Evolutionary conservation across 202 grass and related monocot genomes (phyloP).

Genomic region (Brachypodium distachyon): DNA sequence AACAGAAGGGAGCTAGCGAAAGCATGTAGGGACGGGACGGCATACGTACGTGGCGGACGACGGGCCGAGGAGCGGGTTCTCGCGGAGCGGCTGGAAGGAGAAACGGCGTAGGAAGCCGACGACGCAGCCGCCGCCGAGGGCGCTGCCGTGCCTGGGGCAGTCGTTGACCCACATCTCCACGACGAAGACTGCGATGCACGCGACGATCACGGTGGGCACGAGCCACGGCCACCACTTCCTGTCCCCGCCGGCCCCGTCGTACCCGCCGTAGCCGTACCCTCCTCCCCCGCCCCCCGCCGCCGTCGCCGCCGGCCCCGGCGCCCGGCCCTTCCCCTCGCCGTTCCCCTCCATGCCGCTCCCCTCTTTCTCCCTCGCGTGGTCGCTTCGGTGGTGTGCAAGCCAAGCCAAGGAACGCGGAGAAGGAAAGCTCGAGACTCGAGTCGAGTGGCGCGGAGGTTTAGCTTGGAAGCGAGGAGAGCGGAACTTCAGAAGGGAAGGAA

Average conservation of each 20-base stretch:
- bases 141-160: constrained; percentile 46
- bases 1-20: not conserved
- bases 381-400: constrained; percentile 5
- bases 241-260: constrained; percentile 37
- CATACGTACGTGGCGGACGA: constrained; percentile 62
- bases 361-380: not conserved
- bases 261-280: constrained; percentile 36
- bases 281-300: constrained; percentile 19
- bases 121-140: constrained; percentile 48
- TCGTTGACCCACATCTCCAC: constrained; percentile 93
- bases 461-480: constrained; percentile 48
- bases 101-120: constrained; percentile 64
- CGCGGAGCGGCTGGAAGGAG: constrained; percentile 85
- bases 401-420: not conserved
- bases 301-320: constrained; percentile 20
- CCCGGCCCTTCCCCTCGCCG: constrained; percentile 43
- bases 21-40: not conserved
- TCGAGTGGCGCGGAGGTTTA: constrained; percentile 2
- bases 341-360: constrained; percentile 17
- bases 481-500: not conserved
- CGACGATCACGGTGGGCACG: constrained; percentile 74
- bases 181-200: constrained; percentile 70
- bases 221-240: constrained; percentile 77
- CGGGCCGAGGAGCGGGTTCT: constrained; percentile 88
- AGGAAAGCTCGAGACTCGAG: not conserved